Conservation (phyloP, 116 monocot genomes). For the Dioscorea cayenensis region DNA sequence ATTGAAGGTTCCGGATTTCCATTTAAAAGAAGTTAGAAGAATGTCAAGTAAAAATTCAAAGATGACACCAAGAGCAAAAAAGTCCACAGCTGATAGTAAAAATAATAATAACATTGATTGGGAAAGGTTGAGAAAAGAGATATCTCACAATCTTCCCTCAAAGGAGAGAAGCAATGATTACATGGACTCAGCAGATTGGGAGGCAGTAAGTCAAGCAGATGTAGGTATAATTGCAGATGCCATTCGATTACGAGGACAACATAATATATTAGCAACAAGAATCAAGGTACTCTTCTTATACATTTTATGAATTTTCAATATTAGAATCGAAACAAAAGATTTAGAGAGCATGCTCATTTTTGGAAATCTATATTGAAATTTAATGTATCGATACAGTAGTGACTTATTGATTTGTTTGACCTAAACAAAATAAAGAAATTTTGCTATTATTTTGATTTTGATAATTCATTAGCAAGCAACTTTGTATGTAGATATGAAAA, state of each 20-base stretch:
- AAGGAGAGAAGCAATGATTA: conserved; percentile 2
- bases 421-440: too few species aligned
- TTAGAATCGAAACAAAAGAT: too few species aligned
- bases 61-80: neutral
- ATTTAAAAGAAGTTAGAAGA: neutral
- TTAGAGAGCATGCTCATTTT: too few species aligned
- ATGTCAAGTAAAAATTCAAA: neutral
- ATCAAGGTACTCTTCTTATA: conserved; percentile 5
- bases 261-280: neutral
- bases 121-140: conserved; percentile 5
- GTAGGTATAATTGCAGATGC: conserved; percentile 1
- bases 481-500: neutral
- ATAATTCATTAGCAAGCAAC: too few species aligned
- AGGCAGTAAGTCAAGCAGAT: neutral
- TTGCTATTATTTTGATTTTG: too few species aligned
- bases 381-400: too few species aligned
- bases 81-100: neutral
- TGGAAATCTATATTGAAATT: too few species aligned
- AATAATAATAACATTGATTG: neutral
- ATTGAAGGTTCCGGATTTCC: neutral
- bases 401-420: too few species aligned
- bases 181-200: conserved; percentile 11
- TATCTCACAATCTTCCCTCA: neutral
- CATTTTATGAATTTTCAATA: neutral
- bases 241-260: conserved; percentile 4